These are phyloP conservation scores for Silybum marianum DNA, from an alignment of 129 eudicot species.

Conservation along the genomic window DNA sequence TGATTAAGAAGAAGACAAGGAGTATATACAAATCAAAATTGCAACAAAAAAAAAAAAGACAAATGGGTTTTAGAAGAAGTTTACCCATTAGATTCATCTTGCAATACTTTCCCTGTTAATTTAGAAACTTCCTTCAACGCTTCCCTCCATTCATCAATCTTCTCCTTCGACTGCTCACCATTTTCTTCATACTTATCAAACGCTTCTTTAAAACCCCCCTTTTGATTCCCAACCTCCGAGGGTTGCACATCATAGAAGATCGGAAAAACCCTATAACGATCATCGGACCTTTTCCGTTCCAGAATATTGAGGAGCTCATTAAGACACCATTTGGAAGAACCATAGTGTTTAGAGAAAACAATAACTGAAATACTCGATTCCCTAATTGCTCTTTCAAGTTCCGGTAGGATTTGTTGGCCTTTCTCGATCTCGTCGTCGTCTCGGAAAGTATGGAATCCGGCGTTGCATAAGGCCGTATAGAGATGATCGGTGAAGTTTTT, in stretches of 20 bases:
- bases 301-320: conserved; percentile 31
- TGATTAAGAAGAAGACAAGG: background rate
- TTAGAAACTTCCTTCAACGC: conserved; percentile 30
- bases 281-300: conserved; percentile 5
- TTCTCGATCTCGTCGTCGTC: conserved; percentile 30
- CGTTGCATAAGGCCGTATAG: conserved; percentile 28
- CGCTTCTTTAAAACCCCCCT: conserved; percentile 19
- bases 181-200: conserved; percentile 20
- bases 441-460: conserved; percentile 35
- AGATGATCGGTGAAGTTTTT: conserved; percentile 37
- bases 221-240: conserved; percentile 24
- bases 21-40: background rate
- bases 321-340: conserved; percentile 39
- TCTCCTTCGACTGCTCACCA: background rate
- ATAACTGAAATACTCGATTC: conserved; percentile 24
- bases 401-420: conserved; percentile 8
- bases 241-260: conserved; percentile 37
- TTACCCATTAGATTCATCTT: conserved; percentile 40
- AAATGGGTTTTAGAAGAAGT: background rate
- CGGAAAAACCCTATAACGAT: conserved; percentile 20
- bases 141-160: conserved; percentile 18
- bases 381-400: conserved; percentile 20
- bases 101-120: conserved; percentile 29
- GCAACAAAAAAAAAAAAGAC: background rate
- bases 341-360: conserved; percentile 34